Evolutionary conservation across 805 yeast species (phyloP), one percentile per base, ranked within the genome.

Genomic region (Candida vaughaniae): DNA sequence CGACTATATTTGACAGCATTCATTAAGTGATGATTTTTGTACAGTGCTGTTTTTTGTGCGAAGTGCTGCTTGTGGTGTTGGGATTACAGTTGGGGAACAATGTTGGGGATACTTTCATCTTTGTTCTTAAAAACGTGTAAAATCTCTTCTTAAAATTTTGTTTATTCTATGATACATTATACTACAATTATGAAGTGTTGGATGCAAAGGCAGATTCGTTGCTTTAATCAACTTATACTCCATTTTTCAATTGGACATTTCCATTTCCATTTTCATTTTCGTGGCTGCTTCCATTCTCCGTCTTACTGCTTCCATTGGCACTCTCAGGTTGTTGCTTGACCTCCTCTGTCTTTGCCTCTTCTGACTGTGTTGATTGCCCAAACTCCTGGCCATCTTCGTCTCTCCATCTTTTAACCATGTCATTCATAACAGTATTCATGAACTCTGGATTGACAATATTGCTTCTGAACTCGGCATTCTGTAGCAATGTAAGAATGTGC

Each of bases 351-450:
- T 16, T 22, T 7, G 22, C 10, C 20, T 16, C 17, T 7, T 16
- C 29, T 12, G 18, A 19, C 26, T 20, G 22, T 20, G n/a, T n/a
- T n/a, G n/a, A n/a, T n/a, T n/a, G n/a, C n/a, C 23, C 23, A 22
- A 11, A 22, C 11, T 22, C 11, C 23, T 22, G 11, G 10, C n/a
- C 27, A 9, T 36, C 40, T 12, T 22, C 33, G 9, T 29, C 43
- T 33, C 37, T 76, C 89, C 91, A 84, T 45, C 83, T 66, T 35
- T 74, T 71, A 6, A 81, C 87, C 91, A 84, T 83, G 52, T 83
- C 90, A 46, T 81, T 80, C 80, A 79, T 82, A 43, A 78, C 48
- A 29, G 74, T 66, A 44, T 77, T 69, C 62, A 82, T 69, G 48
- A 75, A 63, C 52, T 82, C 79, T 25, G 79, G 67, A 53, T 76